Conservation (phyloP, 371 early-diverging fungal genomes). For the Mucor racemosus region DNA sequence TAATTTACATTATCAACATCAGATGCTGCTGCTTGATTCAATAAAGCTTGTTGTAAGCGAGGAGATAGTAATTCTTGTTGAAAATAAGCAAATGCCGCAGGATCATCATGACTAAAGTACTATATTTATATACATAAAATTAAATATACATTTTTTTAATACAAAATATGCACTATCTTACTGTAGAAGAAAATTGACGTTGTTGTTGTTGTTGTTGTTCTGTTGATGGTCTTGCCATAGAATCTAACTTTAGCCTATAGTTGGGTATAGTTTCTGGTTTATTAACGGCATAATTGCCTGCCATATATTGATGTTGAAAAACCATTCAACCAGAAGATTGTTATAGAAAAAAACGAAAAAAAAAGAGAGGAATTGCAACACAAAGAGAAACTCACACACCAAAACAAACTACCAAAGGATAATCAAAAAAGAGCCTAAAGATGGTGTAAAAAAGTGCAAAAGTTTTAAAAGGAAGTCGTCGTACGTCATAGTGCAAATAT, state of each 20-base stretch:
- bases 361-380: background rate
- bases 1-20: constrained; percentile 14
- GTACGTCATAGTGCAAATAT: background rate
- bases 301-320: constrained; percentile 12
- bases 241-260: constrained; percentile 6
- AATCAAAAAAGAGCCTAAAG: constrained; percentile 3
- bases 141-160: background rate
- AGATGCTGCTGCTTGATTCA: constrained; percentile 17
- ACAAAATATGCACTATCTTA: background rate
- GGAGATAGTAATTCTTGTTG: constrained; percentile 38
- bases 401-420: background rate
- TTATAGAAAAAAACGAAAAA: background rate
- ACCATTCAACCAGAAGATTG: constrained; percentile 4
- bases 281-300: background rate
- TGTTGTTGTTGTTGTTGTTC: background rate
- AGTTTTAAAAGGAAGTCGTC: background rate
- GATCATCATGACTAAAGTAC: constrained; percentile 37
- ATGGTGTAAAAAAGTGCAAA: background rate
- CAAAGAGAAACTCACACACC: background rate
- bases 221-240: background rate
- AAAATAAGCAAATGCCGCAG: constrained; percentile 46
- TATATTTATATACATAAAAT: background rate
- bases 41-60: constrained; percentile 26
- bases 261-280: constrained; percentile 15
- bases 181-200: background rate